A percentile compares a stretch with the other conserved stretches of the same genome.
These are phyloP conservation scores for Ascomycota sp. DNA, from an alignment of 2,329 filamentous ascomycete species.

Conservation along the genomic window DNA sequence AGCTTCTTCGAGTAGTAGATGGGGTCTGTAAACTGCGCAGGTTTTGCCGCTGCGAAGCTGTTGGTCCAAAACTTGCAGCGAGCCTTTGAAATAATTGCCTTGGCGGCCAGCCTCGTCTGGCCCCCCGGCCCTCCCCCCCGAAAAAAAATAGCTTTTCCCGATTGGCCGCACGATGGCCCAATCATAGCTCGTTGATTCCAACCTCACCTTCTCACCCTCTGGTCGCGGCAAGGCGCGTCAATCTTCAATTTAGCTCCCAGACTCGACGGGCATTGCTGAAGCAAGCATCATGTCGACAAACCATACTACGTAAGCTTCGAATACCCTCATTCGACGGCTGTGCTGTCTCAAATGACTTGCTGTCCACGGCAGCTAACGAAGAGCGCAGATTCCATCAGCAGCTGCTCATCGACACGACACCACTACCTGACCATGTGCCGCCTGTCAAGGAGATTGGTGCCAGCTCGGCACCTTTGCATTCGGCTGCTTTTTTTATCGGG, in stretches of 20 bases:
- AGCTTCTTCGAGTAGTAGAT: too few relatives aligned
- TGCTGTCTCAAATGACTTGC: too few relatives aligned
- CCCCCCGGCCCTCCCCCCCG: not conserved
- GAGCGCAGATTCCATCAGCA: conserved; percentile 73
- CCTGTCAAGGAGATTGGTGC: conserved; percentile 85
- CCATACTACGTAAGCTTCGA: too few relatives aligned
- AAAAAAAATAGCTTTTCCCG: not conserved
- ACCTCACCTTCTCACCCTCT: too few relatives aligned
- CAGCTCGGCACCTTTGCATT: conserved; percentile 79
- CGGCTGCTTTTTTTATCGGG: conserved; percentile 91
- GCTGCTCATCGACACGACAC: conserved; percentile 85
- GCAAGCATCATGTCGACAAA: conserved; percentile 2
- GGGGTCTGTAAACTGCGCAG: too few relatives aligned
- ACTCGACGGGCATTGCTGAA: not conserved
- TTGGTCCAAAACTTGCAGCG: too few relatives aligned
- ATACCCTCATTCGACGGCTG: too few relatives aligned
- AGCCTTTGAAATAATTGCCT: too few relatives aligned
- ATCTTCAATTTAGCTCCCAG: conserved; percentile 10
- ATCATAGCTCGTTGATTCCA: conserved; percentile 18
- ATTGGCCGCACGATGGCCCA: too few relatives aligned
- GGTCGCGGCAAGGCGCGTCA: too few relatives aligned
- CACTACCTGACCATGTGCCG: conserved; percentile 79
- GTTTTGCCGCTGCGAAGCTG: too few relatives aligned
- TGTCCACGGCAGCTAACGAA: conserved; percentile 6
- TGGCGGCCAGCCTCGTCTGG: not conserved